These are phyloP conservation scores for Penicillium carneum DNA, from an alignment of 2,329 filamentous ascomycete species.

Conservation along the genomic window DNA sequence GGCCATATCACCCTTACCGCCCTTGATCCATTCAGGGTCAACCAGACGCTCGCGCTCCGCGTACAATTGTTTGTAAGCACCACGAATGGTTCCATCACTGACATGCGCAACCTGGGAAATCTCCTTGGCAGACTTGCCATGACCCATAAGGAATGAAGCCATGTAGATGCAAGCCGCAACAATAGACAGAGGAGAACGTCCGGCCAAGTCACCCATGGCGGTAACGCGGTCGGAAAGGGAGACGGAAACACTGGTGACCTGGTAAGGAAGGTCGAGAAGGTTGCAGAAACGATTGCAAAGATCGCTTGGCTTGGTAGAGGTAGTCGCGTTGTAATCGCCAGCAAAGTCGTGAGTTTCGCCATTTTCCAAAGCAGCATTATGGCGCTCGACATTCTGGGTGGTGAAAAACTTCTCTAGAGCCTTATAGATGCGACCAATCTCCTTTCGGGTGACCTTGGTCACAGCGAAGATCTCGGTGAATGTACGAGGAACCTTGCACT, in stretches of 20 bases:
- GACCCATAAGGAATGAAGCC: conserved; percentile 83
- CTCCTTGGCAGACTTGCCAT: conserved; percentile 80
- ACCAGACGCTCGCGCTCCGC: conserved; percentile 75
- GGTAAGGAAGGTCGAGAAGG: conserved; percentile 76
- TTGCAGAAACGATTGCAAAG: conserved; percentile 91
- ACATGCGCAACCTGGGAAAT: conserved; percentile 86
- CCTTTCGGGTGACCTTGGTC: conserved; percentile 94
- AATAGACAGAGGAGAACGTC: conserved; percentile 90
- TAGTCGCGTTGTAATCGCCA: conserved; percentile 73
- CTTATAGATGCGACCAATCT: conserved; percentile 96
- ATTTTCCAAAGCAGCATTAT: conserved; percentile 58
- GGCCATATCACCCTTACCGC: conserved; percentile 73
- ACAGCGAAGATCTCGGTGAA: conserved; percentile 94
- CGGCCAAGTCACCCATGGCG: conserved; percentile 80
- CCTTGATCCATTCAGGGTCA: conserved; percentile 74
- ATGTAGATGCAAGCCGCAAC: conserved; percentile 97
- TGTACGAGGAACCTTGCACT: conserved; percentile 83
- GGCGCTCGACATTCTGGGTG: conserved; percentile 70
- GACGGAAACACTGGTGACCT: conserved; percentile 80
- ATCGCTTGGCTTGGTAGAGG: conserved; percentile 79
- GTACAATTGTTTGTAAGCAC: conserved; percentile 89
- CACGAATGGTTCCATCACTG: conserved; percentile 95
- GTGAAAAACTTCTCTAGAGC: conserved; percentile 85
- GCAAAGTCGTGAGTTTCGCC: conserved; percentile 60
- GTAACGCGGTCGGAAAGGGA: conserved; percentile 79